These are phyloP conservation scores for Sherardia arvensis DNA, from an alignment of 257 asterid species.

Conservation along the genomic window DNA sequence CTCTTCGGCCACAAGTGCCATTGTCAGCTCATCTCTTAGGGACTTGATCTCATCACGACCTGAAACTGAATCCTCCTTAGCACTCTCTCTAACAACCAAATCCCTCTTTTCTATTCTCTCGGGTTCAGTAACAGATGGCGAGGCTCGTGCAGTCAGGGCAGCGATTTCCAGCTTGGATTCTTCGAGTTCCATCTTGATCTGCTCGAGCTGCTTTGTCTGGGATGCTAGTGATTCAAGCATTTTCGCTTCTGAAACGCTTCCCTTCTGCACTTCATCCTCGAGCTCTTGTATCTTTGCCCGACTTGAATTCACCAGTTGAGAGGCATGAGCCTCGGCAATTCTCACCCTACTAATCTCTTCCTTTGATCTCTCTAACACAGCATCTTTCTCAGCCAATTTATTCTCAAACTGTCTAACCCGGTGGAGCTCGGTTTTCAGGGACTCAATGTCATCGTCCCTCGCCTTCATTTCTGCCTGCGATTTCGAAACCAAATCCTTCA, in stretches of 20 bases:
- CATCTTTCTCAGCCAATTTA: conserved; percentile 30
- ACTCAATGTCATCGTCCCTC: conserved; percentile 33
- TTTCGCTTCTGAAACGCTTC: conserved; percentile 24
- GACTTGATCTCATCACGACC: conserved; percentile 26
- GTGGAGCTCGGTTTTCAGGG: conserved; percentile 34
- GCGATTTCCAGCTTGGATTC: conserved; percentile 42
- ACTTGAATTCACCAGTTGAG: conserved; percentile 13
- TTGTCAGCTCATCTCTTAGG: conserved; percentile 37
- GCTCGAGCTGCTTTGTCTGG: conserved; percentile 36
- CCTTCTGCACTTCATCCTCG: conserved; percentile 36
- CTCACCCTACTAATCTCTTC: conserved; percentile 32
- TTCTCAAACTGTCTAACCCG: conserved; percentile 23
- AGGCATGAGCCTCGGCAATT: conserved; percentile 16
- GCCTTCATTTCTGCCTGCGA: conserved; percentile 32
- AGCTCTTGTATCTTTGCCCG: conserved; percentile 36
- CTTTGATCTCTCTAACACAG: conserved; percentile 20
- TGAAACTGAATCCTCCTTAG: conserved; percentile 14
- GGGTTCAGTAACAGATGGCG: conserved; percentile 8
- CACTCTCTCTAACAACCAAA: conserved; percentile 17
- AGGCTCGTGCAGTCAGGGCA: conserved; percentile 28
- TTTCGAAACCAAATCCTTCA: conserved; percentile 27
- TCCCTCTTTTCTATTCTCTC: neutral
- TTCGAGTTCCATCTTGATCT: conserved; percentile 35
- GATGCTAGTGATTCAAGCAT: conserved; percentile 31
- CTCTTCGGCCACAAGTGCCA: conserved; percentile 60